Evolutionary conservation across 306 rosid species (phyloP), one percentile per base, ranked within the genome.

Genomic region (Corylus americana): DNA sequence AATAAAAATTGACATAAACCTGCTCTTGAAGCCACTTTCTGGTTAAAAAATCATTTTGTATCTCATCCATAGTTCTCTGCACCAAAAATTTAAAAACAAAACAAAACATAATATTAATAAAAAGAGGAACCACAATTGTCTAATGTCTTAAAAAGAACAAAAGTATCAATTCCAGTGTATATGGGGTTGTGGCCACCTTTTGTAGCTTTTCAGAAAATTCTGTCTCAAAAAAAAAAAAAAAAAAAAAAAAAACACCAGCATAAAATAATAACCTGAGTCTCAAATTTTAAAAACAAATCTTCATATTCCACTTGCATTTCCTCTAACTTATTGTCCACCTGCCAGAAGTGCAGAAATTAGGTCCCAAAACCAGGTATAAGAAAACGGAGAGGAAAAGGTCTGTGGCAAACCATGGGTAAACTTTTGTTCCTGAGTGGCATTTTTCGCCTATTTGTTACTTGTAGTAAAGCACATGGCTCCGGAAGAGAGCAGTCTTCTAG

Each of bases 1-100:
- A 35, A 10, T 14, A 48, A 39, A 44, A 75, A 29, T 31, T 35
- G 42, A 78, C 51, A 48, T 39, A 66, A 49, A 92, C 98, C 94
- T 93, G 92, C 73, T 92, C 98, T 90, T 92, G 93, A 87, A 95
- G 98, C 76, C 87, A 83, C 85, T 92, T 90, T 74, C 81, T 85
- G 62, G 84, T 89, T 85, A 94, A 77, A 82, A 85, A 87, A 59
- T 92, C 94, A 81, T 82, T 89, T 72, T 88, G 89, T 70, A 92
- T 91, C 81, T 86, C 94, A 81, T 84, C 89, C 82, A 70, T 48
- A 68, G 90, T 94, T 87, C 84, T 89, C 98, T 94, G 85, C 89
- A 81, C 27, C 58, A 78, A 79, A 83, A 78, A 42, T 42, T 39
- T 42, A 5, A 86, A 78, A 53, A 53, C 16, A 3, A 18, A 13